A percentile compares a stretch with the other conserved stretches of the same genome.
Evolutionary conservation across 257 asterid species (phyloP).

Genomic region (Solanum corneliomulleri): DNA sequence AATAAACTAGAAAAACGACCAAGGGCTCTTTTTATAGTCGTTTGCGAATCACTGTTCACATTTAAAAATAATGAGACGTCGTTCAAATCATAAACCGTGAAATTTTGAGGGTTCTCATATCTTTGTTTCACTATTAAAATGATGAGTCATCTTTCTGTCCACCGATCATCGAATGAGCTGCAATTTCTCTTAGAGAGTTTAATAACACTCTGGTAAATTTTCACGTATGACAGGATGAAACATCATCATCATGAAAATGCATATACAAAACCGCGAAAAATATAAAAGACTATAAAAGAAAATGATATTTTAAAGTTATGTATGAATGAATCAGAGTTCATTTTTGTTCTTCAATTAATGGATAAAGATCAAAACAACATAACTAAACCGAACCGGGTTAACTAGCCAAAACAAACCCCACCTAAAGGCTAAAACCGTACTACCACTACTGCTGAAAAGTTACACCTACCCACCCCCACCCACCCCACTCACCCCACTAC

Average conservation of each 20-base stretch:
- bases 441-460: not conserved
- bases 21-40: not conserved
- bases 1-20: not conserved
- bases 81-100: too few species aligned
- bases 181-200: not conserved
- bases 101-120: too few species aligned
- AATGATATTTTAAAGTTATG: not conserved
- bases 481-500: not conserved
- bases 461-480: not conserved
- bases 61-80: too few species aligned
- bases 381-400: not conserved
- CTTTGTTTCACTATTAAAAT: too few species aligned
- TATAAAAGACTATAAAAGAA: too few species aligned
- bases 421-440: not conserved
- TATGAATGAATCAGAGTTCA: not conserved
- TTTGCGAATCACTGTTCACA: not conserved
- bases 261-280: too few species aligned
- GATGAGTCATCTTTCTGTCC: not conserved
- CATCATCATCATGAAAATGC: fast-evolving
- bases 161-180: too few species aligned
- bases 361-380: not conserved
- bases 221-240: fast-evolving
- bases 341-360: not conserved
- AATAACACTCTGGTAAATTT: fast-evolving
- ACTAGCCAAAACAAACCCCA: not conserved